Evolutionary conservation across 1,284 basidiomycete species (phyloP).

Genomic region (Volvariella volvacea): DNA sequence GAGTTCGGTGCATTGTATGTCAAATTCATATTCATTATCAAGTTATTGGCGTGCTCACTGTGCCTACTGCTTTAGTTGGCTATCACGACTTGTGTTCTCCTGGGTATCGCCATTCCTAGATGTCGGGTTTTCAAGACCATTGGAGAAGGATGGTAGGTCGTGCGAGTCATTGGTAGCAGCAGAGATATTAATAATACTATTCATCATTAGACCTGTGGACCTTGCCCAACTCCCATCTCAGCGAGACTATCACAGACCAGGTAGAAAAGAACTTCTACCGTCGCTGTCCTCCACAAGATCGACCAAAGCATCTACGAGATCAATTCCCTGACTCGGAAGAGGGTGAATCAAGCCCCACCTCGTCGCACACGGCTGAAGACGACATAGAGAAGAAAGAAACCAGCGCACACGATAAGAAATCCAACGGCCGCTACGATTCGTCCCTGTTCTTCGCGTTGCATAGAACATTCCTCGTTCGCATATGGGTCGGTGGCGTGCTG

Average conservation of each 20-base stretch:
- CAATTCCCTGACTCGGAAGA: constrained; percentile 4
- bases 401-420: constrained; percentile 10
- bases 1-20: constrained; percentile 32
- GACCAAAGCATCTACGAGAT: constrained; percentile 24
- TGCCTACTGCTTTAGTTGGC: constrained; percentile 20
- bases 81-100: constrained; percentile 40
- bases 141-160: constrained; percentile 46
- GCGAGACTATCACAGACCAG: constrained; percentile 29
- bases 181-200: too few species aligned
- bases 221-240: constrained; percentile 33
- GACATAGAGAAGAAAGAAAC: constrained; percentile 3
- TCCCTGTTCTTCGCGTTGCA: constrained; percentile 57
- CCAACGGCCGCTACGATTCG: constrained; percentile 37
- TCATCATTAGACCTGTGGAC: constrained; percentile 42
- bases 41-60: not conserved
- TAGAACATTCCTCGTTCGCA: constrained; percentile 45
- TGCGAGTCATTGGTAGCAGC: too few species aligned
- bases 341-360: not conserved
- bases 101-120: constrained; percentile 47
- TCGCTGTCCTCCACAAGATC: constrained; percentile 40
- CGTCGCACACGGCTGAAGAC: constrained; percentile 5
- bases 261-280: constrained; percentile 42
- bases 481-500: constrained; percentile 50
- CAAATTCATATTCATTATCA: not conserved
- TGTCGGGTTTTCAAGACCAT: constrained; percentile 49